Conservation (phyloP, 306 rosid genomes). For the Casuarina glauca region DNA sequence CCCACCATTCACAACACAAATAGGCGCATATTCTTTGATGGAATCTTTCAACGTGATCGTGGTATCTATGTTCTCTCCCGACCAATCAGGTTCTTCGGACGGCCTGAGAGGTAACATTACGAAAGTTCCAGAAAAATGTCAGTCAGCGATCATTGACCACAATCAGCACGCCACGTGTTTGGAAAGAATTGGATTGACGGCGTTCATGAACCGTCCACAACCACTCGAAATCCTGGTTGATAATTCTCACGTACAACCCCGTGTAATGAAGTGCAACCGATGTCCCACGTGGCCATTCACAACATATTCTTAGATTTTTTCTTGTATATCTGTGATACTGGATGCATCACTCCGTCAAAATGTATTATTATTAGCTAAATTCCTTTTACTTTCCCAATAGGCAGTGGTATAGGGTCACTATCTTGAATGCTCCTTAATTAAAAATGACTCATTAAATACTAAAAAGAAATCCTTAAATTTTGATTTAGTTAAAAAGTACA, state of each 20-base stretch:
- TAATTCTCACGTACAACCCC: neutral
- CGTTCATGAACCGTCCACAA: constrained; percentile 10
- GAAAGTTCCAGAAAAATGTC: neutral
- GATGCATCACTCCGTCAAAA: too few relatives aligned
- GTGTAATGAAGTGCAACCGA: neutral
- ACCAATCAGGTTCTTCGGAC: neutral
- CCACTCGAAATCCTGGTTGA: neutral
- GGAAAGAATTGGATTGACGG: constrained; percentile 12
- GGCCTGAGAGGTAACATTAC: neutral
- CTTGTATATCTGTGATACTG: too few relatives aligned
- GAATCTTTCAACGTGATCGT: neutral
- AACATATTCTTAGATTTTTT: too few relatives aligned
- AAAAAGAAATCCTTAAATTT: too few relatives aligned
- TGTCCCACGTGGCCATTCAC: neutral
- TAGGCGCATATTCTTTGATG: neutral
- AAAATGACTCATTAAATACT: too few relatives aligned
- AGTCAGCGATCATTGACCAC: constrained; percentile 9
- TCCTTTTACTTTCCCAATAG: too few relatives aligned
- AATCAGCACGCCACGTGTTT: neutral
- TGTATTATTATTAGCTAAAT: too few relatives aligned
- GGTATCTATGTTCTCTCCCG: neutral
- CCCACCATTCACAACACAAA: neutral
- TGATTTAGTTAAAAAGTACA: too few relatives aligned
- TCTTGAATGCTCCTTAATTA: too few relatives aligned
- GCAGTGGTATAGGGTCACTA: too few relatives aligned